Evolutionary conservation across 345 rosid species (phyloP), one percentile per base, ranked within the genome.

Genomic region (Salix dunnii): DNA sequence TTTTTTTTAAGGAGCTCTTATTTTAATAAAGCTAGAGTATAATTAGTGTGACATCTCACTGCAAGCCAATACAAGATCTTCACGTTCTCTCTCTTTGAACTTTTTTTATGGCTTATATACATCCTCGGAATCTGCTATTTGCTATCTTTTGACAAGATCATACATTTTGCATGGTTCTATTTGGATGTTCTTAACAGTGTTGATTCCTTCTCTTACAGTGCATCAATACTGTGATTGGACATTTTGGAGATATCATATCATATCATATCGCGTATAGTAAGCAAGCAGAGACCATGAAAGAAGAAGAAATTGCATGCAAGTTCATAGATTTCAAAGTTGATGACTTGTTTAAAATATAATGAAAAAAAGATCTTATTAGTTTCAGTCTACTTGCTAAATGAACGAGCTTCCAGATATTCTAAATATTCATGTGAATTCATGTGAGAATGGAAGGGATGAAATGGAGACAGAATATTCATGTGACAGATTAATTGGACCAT

Each of bases 101-200:
- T 14, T 62, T 25, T 28, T 28, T 51, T 20, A 1, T n/a, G 27
- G 27, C 60, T n/a, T 55, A 1, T 27, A 55, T 55, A 1, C 13
- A 55, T 55, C 23, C 27, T n/a, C 62, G 62, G 62, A 55, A 55
- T n/a, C 28, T n/a, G 11, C 43, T 27, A 43, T 25, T 12, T 16
- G 58, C 14, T 8, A 53, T 33, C 21, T 49, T 13, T 80, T 76
- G 86, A 82, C 75, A 79, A 72, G 84, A 82, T 77, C 11, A 78
- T 74, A 75, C 79, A 82, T 80, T 70, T 64, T 69, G 70, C 62
- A 36, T 28, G 46, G 77, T 61, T 85, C 84, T 83, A 74, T 74
- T 79, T 74, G 75, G 86, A 85, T 85, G 55, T 79, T 53, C n/a
- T 13, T 18, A 31, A 61, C 77, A 68, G 72, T 63, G 21, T 33